A percentile compares a stretch with the other conserved stretches of the same genome.
phyloP scores from a whole-genome alignment of 257 asterid species.

The Agastache rugosa region DNA sequence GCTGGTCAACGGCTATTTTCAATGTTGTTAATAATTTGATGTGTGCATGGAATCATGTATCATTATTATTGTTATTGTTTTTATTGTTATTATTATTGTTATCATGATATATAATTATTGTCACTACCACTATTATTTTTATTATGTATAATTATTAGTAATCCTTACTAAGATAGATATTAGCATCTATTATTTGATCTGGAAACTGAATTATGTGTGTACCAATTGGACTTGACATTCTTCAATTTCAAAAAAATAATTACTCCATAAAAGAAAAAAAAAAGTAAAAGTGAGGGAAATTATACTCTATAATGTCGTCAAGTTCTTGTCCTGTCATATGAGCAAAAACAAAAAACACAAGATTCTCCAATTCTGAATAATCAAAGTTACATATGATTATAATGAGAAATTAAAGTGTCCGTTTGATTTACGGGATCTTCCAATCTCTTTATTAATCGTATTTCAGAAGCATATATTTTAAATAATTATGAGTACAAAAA shows the following conservation, averaged over 20 bases:
- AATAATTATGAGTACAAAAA: too few species aligned
- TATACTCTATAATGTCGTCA: constrained; percentile 21
- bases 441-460: too few species aligned
- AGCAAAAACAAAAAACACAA: neutral
- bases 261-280: neutral
- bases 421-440: constrained; percentile 7
- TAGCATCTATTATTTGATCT: neutral
- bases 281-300: neutral
- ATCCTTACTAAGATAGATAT: neutral
- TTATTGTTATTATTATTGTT: neutral
- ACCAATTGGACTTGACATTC: neutral
- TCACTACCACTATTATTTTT: too few species aligned
- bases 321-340: constrained; percentile 11
- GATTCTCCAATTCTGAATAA: neutral
- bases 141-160: too few species aligned
- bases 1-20: constrained; percentile 25
- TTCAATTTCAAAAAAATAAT: neutral
- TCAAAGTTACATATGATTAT: neutral
- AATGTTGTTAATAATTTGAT: constrained; percentile 12
- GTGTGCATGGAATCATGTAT: neutral
- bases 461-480: too few species aligned
- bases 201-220: neutral
- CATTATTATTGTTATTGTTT: neutral
- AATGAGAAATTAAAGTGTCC: neutral
- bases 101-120: neutral